Evolutionary conservation across 306 rosid species (phyloP).

Genomic region (Pyrus betulifolia): DNA sequence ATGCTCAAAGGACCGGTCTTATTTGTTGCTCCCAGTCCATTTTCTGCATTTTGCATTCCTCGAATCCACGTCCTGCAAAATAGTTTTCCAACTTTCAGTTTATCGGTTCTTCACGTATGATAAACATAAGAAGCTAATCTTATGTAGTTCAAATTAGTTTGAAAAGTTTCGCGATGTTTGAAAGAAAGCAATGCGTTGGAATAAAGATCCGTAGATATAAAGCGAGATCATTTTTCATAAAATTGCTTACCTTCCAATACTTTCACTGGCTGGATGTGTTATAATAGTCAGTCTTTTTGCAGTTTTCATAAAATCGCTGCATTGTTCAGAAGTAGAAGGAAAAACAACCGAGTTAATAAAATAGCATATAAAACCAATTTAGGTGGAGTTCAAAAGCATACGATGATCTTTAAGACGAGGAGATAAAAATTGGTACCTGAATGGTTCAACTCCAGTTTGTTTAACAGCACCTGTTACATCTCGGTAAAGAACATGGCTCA

Average conservation of each 20-base stretch:
- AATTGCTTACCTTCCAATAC: constrained; percentile 41
- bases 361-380: not conserved
- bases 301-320: constrained; percentile 77
- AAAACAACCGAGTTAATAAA: constrained; percentile 1
- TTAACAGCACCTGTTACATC: constrained; percentile 66
- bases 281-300: constrained; percentile 77
- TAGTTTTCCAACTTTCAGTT: not conserved
- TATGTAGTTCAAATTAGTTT: not conserved
- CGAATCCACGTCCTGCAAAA: constrained; percentile 54
- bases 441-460: constrained; percentile 83
- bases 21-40: constrained; percentile 64
- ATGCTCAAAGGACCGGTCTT: constrained; percentile 78
- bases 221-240: not conserved
- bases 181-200: not conserved
- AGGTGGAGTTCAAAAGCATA: not conserved
- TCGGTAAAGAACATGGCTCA: constrained; percentile 68
- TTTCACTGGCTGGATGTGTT: constrained; percentile 42
- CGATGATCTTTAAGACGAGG: not conserved
- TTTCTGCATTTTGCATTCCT: constrained; percentile 53
- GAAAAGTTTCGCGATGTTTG: not conserved
- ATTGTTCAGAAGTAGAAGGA: constrained; percentile 6
- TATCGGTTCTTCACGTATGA: not conserved
- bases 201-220: not conserved
- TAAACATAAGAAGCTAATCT: not conserved
- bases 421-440: constrained; percentile 39